Evolutionary conservation across 805 yeast genomes (phyloP).

Genomic region (Yarrowia keelungensis): DNA sequence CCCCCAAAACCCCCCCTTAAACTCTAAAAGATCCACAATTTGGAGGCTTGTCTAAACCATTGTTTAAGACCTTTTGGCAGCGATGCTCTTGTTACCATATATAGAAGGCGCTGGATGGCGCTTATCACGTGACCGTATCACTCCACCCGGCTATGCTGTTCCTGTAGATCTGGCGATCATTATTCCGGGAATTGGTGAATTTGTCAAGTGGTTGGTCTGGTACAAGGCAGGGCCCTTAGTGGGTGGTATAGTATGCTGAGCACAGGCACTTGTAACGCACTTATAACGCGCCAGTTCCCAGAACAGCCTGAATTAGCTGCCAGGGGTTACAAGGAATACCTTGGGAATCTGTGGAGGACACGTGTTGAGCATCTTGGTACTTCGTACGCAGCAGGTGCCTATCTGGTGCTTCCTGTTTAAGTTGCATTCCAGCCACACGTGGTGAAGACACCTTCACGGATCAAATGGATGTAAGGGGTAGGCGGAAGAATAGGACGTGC

Average conservation of each 20-base stretch:
- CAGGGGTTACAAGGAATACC: too few species aligned
- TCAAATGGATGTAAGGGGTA: conserved; percentile 33
- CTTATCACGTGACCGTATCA: conserved; percentile 1
- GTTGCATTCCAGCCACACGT: conserved; percentile 39
- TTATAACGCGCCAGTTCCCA: too few species aligned
- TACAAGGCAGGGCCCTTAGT: background rate
- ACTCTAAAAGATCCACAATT: background rate
- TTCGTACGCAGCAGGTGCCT: conserved; percentile 2
- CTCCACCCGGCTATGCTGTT: conserved; percentile 19
- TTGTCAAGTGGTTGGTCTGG: too few species aligned
- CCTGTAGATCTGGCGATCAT: conserved; percentile 20
- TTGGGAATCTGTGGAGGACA: background rate
- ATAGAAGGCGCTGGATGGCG: background rate
- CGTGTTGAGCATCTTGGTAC: conserved; percentile 1
- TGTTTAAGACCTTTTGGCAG: conserved; percentile 7
- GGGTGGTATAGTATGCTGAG: background rate
- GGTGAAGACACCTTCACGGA: conserved; percentile 12
- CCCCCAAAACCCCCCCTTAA: background rate
- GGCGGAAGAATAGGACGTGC: conserved; percentile 21
- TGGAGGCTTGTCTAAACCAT: background rate
- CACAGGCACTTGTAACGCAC: too few species aligned
- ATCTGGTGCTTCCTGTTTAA: background rate
- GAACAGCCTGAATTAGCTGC: too few species aligned
- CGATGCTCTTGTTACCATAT: background rate
- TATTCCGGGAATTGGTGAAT: background rate